Conservation (phyloP, 768 basidiomycete species). For the Phylloporus scabripes region DNA sequence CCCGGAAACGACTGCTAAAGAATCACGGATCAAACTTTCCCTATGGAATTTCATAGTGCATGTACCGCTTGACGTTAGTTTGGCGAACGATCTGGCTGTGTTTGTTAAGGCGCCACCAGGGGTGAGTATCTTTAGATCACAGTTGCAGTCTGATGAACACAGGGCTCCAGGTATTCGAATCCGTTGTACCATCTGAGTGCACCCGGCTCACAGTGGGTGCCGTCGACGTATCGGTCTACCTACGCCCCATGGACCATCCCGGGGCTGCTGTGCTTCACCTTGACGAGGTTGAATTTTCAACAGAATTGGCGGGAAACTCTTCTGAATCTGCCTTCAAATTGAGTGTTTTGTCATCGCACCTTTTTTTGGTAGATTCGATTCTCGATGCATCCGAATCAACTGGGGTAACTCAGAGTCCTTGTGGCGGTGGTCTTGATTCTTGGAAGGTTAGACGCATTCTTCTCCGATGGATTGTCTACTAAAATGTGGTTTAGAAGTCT, state of each 20-base stretch:
- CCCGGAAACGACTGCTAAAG: constrained; percentile 63
- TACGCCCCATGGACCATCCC: constrained; percentile 49
- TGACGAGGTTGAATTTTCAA: constrained; percentile 62
- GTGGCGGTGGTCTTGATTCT: constrained; percentile 35
- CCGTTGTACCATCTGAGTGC: constrained; percentile 85
- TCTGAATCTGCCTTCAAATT: constrained; percentile 50
- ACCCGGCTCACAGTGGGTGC: constrained; percentile 66
- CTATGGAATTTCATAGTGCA: constrained; percentile 61
- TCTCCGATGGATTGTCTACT: background rate
- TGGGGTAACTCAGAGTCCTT: constrained; percentile 15
- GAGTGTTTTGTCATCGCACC: constrained; percentile 41
- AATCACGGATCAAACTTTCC: constrained; percentile 64
- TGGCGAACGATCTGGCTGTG: constrained; percentile 52
- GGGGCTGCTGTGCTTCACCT: constrained; percentile 67
- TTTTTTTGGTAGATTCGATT: constrained; percentile 56
- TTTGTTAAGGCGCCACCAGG: constrained; percentile 86
- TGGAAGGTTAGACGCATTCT: constrained; percentile 60
- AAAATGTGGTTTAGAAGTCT: constrained; percentile 34
- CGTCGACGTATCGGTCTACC: constrained; percentile 59
- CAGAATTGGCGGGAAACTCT: constrained; percentile 66
- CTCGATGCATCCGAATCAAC: constrained; percentile 22
- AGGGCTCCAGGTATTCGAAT: constrained; percentile 69
- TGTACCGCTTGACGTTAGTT: constrained; percentile 55
- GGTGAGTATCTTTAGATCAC: constrained; percentile 43
- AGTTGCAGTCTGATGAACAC: background rate